Conservation (phyloP, 31 red algal species). For the Odonthalia washingtoniensis region DNA sequence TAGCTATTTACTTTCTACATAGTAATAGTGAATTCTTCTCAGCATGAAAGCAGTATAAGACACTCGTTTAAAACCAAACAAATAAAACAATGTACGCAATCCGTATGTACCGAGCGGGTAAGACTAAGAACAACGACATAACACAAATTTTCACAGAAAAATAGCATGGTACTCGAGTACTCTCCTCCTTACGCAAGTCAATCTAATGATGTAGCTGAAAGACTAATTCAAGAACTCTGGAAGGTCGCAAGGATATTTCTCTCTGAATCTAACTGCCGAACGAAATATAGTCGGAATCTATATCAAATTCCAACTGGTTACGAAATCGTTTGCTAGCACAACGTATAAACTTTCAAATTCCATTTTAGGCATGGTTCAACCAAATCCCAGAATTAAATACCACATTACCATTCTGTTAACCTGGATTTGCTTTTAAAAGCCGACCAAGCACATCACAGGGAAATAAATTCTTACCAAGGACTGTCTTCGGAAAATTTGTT, state of each 20-base stretch:
- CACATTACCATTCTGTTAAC: background rate
- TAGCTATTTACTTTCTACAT: no score
- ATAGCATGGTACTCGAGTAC: constrained; percentile 13
- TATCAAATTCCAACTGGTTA: constrained; percentile 45
- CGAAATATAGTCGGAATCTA: constrained; percentile 17
- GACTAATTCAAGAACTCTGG: constrained; percentile 23
- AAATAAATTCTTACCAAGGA: constrained; percentile 16
- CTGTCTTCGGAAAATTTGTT: constrained; percentile 6
- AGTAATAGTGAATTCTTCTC: background rate
- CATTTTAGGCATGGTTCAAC: background rate
- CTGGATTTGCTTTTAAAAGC: constrained; percentile 1
- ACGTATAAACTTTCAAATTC: background rate
- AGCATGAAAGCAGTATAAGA: background rate
- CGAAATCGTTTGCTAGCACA: constrained; percentile 17
- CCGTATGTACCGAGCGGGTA: constrained; percentile 11
- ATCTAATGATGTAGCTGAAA: constrained; percentile 21
- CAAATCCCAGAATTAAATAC: background rate
- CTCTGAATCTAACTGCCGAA: constrained; percentile 3
- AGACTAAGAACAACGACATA: constrained; percentile 5
- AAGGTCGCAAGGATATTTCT: background rate
- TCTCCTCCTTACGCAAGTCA: constrained; percentile 29
- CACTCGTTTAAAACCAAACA: background rate
- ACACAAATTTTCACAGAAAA: background rate
- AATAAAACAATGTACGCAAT: background rate
- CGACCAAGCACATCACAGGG: background rate